Base-by-base conservation (phyloP, 2,329 filamentous ascomycete species). In the Cladosporium cucumerinum region DNA sequence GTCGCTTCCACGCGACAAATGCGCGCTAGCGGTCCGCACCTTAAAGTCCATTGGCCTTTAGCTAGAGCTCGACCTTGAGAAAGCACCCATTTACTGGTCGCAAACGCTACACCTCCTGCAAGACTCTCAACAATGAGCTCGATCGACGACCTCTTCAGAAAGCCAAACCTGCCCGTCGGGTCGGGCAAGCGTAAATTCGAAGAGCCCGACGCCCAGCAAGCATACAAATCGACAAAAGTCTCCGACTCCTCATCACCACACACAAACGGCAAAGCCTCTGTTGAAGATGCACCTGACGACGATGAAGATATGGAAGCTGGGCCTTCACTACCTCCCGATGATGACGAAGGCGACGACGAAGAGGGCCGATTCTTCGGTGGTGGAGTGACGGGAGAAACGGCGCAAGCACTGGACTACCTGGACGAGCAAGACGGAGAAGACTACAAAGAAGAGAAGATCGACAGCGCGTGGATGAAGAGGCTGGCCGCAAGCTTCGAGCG, bases 291-390 rank as follows among this genome's bases (percentile, higher is more conserved):
- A 28, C 83, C 82, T 61, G 80, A 83, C 39, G 86, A 85, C 57
- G 59, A 54, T 23, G 84, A 85, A 12, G 80, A 80, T 10, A 61
- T 72, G 26, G 74, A 78, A 65, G 75, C 75, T 18, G 76, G 76
- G 5, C 76, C 76, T 1, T 70, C 72, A 25, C 70, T 76, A 18
- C 75, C 75, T 3, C 74, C 73, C 6, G 84, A 86, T 57, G 81
- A 84, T 2, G 82, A 83, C 49, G 78, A 81, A 76, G 80, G 78
- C 14, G 91, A 94, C 70, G 93, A 97, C 71, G 92, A 97, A 61
- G 95, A 96, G 69, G 95, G 94, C 0, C 89, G 95, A 12, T 99
- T 99, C 81, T 99, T 97, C 72, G 95, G 94, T 51, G 91, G 93
- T 62, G 95, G 95, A 36, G 89, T 99, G 71, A 92, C 89, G 28